These are phyloP conservation scores for Harringtonia aguacate DNA, from an alignment of 2,329 filamentous ascomycete genomes.

Conservation along the genomic window DNA sequence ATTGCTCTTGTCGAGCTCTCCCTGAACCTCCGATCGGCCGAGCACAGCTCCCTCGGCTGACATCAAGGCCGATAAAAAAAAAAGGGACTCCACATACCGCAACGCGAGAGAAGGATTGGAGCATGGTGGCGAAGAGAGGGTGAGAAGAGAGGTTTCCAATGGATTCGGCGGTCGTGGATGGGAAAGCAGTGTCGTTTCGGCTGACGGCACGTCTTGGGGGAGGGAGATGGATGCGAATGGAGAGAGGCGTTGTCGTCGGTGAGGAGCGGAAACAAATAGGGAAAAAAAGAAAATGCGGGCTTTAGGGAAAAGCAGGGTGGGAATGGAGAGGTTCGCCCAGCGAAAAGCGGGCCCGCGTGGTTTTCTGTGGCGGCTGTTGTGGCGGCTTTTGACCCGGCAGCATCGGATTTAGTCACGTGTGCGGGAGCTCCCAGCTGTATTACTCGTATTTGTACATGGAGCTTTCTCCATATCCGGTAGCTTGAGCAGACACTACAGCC, in stretches of 20 bases:
- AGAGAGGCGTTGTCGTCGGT: not conserved
- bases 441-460: too few species aligned
- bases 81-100: slow-evolving; percentile 33
- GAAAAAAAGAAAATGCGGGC: slow-evolving; percentile 1
- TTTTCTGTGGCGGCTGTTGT: slow-evolving; percentile 2
- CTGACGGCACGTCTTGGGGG: not conserved
- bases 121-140: slow-evolving; percentile 36
- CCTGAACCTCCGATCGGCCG: not conserved
- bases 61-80: not conserved
- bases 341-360: slow-evolving; percentile 1
- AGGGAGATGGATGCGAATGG: not conserved
- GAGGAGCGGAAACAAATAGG: not conserved
- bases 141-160: not conserved
- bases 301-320: slow-evolving; percentile 7
- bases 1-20: not conserved
- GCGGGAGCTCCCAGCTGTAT: not conserved
- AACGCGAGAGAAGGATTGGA: slow-evolving; percentile 42
- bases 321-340: not conserved
- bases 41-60: slow-evolving; percentile 3
- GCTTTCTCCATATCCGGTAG: too few species aligned
- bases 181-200: not conserved
- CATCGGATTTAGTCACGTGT: not conserved
- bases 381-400: not conserved
- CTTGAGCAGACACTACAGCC: too few species aligned
- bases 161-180: not conserved